phyloP scores from a whole-genome alignment of 2,329 filamentous ascomycete species.

The Metarhizium rileyi region DNA sequence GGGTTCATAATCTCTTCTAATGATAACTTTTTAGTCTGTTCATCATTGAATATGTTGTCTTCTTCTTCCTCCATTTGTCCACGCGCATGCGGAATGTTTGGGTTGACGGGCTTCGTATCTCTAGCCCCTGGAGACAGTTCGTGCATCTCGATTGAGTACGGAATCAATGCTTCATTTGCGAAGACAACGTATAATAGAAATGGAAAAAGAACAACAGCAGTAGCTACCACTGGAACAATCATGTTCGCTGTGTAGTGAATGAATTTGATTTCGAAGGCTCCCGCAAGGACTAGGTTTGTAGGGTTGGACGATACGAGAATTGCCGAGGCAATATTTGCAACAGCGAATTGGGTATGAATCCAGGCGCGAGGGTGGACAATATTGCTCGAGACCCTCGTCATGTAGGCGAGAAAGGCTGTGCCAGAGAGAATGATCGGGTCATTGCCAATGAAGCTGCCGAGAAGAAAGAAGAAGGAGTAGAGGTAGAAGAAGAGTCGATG shows the following conservation, averaged over 20 bases:
- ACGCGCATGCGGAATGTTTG: slow-evolving; percentile 58
- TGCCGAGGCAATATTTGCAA: slow-evolving; percentile 65
- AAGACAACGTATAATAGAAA: slow-evolving; percentile 64
- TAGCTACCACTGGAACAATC: slow-evolving; percentile 62
- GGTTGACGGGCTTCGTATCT: slow-evolving; percentile 52
- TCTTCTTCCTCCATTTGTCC: slow-evolving; percentile 45
- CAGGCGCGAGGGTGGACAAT: slow-evolving; percentile 62
- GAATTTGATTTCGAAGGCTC: slow-evolving; percentile 63
- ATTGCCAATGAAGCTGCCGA: slow-evolving; percentile 63
- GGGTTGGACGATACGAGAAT: slow-evolving; percentile 72
- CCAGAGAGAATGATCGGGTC: slow-evolving; percentile 68
- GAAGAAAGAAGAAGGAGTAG: slow-evolving; percentile 59
- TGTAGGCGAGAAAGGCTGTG: slow-evolving; percentile 66
- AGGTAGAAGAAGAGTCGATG: slow-evolving; percentile 63
- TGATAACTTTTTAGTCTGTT: slow-evolving; percentile 45
- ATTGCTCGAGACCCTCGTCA: slow-evolving; percentile 66
- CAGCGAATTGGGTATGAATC: slow-evolving; percentile 62
- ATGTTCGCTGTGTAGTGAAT: slow-evolving; percentile 69
- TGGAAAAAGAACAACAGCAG: slow-evolving; percentile 57
- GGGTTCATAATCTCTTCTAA: slow-evolving; percentile 70
- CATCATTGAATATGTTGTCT: slow-evolving; percentile 30
- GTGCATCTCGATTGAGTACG: slow-evolving; percentile 56
- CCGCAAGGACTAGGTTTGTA: slow-evolving; percentile 64
- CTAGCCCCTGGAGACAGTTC: slow-evolving; percentile 50
- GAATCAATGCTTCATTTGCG: slow-evolving; percentile 52